Conservation (phyloP, 306 rosid genomes). For the Biancaea sappan region DNA sequence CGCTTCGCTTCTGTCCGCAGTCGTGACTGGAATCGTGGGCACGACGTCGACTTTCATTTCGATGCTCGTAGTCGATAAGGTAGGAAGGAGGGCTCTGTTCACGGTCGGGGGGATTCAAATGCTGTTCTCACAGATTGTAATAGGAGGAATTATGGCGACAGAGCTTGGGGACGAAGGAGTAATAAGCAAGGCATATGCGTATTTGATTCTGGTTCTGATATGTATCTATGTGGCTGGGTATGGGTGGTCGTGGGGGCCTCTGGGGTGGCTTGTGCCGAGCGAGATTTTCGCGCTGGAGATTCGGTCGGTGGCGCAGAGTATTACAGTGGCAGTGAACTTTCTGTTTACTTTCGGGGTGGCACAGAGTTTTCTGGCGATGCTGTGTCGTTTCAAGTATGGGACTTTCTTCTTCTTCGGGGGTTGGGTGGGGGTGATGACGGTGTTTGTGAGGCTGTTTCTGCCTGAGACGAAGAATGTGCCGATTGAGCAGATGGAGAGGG, state of each 20-base stretch:
- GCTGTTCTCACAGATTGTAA: conserved; percentile 51
- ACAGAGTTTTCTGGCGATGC: too few species aligned
- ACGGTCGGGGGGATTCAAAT: conserved; percentile 61
- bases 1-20: conserved; percentile 54
- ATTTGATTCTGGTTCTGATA: too few species aligned
- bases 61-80: conserved; percentile 64
- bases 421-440: too few species aligned
- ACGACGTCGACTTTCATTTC: conserved; percentile 54
- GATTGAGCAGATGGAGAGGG: too few species aligned
- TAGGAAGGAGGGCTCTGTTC: conserved; percentile 63
- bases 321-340: conserved; percentile 37
- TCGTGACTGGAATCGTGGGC: conserved; percentile 51
- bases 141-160: conserved; percentile 53
- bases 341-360: too few species aligned
- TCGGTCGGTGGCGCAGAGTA: conserved; percentile 53
- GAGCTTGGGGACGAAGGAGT: conserved; percentile 52
- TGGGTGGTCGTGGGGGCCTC: conserved; percentile 78
- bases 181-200: too few species aligned
- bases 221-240: conserved; percentile 56
- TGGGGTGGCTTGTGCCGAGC: conserved; percentile 64
- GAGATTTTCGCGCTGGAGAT: conserved; percentile 58
- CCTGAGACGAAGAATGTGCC: too few species aligned
- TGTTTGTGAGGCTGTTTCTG: too few species aligned
- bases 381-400: too few species aligned
- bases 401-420: too few species aligned